Percentiles rank a stretch among this genome's conserved stretches.
Evolutionary conservation across 768 basidiomycete genomes (phyloP).

Genomic region (Suillus subaureus): DNA sequence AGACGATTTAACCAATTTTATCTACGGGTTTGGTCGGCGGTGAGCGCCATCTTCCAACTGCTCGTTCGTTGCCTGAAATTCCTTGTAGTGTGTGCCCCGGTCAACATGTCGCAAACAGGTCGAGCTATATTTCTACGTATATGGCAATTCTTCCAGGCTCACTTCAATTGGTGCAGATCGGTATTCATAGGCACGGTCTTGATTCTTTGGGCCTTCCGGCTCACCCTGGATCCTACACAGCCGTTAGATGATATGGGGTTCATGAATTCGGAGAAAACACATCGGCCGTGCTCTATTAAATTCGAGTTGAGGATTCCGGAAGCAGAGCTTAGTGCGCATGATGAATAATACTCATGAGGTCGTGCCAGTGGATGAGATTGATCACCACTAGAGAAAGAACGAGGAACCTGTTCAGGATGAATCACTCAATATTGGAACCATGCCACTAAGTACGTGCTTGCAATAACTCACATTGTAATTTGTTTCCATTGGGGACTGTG

Average conservation of each 20-base stretch:
- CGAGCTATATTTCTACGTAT: background rate
- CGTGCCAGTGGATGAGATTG: background rate
- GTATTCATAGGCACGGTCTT: slow-evolving; percentile 58
- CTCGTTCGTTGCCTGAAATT: background rate
- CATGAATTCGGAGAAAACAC: slow-evolving; percentile 39
- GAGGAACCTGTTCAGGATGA: background rate
- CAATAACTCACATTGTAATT: background rate
- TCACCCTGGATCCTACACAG: slow-evolving; percentile 20
- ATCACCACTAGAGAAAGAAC: background rate
- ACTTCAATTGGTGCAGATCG: slow-evolving; percentile 38
- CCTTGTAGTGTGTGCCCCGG: slow-evolving; percentile 54
- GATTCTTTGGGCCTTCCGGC: slow-evolving; percentile 20
- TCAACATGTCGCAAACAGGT: slow-evolving; percentile 23
- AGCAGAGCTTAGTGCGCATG: background rate
- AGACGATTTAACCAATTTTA: slow-evolving; percentile 48
- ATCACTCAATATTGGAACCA: background rate
- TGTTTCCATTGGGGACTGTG: background rate
- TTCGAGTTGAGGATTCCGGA: slow-evolving; percentile 46
- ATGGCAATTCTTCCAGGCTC: background rate
- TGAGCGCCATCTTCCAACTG: slow-evolving; percentile 25
- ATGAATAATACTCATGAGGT: background rate
- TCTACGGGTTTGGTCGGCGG: slow-evolving; percentile 53
- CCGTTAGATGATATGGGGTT: slow-evolving; percentile 62
- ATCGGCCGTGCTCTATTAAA: slow-evolving; percentile 52
- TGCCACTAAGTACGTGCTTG: background rate